Evolutionary conservation across 139 green algal genomes (phyloP).

Genomic region (Coelastrella sp.): DNA sequence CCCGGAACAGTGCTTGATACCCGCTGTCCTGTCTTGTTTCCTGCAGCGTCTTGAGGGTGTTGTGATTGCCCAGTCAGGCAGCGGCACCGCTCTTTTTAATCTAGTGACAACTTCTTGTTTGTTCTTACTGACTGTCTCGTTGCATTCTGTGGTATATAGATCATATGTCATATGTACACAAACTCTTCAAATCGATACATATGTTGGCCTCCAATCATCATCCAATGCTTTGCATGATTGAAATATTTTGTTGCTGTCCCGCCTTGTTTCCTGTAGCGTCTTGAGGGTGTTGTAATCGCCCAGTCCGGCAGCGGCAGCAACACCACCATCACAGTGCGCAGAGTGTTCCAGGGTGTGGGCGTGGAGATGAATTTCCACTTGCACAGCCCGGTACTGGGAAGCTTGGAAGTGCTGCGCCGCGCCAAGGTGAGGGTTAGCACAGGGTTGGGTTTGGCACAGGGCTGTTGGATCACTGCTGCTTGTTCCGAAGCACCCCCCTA

Average conservation of each 20-base stretch:
- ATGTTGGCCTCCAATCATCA: no score
- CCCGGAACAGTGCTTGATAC: no score
- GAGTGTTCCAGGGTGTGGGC: constrained; percentile 63
- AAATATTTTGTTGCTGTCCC: constrained; percentile 39
- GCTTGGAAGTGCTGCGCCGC: constrained; percentile 60
- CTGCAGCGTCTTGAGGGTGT: constrained; percentile 66
- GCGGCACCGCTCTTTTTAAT: no score
- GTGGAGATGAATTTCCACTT: constrained; percentile 68
- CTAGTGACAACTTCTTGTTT: no score
- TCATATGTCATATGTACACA: no score
- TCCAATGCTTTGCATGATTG: no score
- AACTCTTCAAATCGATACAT: no score
- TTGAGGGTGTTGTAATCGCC: constrained; percentile 71
- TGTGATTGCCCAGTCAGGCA: constrained; percentile 63
- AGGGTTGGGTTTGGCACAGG: background rate
- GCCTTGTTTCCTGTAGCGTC: constrained; percentile 46
- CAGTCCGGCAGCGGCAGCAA: constrained; percentile 56
- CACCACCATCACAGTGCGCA: constrained; percentile 57
- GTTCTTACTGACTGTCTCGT: no score
- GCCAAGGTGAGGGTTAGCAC: no score
- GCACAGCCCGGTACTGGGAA: constrained; percentile 57
- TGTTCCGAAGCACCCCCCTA: background rate
- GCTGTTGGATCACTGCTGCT: background rate
- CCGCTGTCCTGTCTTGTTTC: constrained; percentile 7
- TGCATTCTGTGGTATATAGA: no score